Conservation (phyloP, 352 stramenopile species). For the Phytophthora rubi region DNA sequence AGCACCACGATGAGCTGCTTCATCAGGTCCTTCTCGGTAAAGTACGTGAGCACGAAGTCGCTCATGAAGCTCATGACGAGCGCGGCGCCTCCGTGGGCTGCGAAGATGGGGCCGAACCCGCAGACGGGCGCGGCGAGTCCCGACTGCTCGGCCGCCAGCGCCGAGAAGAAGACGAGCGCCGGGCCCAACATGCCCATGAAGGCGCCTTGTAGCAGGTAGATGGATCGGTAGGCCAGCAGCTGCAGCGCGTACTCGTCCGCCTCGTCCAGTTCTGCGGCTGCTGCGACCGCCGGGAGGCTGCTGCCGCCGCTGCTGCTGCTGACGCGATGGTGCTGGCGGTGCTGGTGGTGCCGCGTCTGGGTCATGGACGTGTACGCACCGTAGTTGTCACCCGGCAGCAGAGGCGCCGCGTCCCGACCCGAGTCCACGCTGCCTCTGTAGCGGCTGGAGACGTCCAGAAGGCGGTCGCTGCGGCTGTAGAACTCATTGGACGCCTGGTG, state of each 20-base stretch:
- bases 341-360: constrained; percentile 32
- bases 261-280: constrained; percentile 38
- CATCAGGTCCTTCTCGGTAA: constrained; percentile 71
- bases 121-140: constrained; percentile 58
- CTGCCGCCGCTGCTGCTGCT: constrained; percentile 36
- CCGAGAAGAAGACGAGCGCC: constrained; percentile 70
- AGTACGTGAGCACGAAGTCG: constrained; percentile 72
- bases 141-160: constrained; percentile 45
- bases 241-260: constrained; percentile 64
- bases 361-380: constrained; percentile 28
- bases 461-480: constrained; percentile 25
- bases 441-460: constrained; percentile 25
- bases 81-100: constrained; percentile 69
- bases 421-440: constrained; percentile 23
- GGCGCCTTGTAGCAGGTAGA: constrained; percentile 71
- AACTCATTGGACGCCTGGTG: constrained; percentile 27
- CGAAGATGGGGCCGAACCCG: constrained; percentile 78
- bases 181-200: constrained; percentile 76
- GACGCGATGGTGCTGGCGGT: constrained; percentile 37
- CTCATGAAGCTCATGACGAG: constrained; percentile 85
- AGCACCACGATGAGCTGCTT: constrained; percentile 74
- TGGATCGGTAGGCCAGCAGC: constrained; percentile 66
- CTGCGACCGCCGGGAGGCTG: constrained; percentile 23
- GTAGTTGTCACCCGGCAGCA: constrained; percentile 23
- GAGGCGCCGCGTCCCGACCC: constrained; percentile 3